Evolutionary conservation across 805 yeast genomes (phyloP).

Genomic region (Kazachstania taianensis): DNA sequence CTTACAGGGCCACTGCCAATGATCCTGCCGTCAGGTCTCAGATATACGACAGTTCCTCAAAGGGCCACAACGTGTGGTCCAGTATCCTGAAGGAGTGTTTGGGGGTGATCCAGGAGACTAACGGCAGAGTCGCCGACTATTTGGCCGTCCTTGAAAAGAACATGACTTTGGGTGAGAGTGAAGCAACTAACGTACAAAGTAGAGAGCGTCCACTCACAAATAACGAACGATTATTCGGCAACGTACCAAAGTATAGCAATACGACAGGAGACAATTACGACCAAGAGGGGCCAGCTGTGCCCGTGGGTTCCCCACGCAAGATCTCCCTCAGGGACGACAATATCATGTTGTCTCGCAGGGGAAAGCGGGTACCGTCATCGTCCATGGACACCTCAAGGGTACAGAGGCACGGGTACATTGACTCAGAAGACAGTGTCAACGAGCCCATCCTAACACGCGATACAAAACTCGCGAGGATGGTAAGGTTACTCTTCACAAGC

Average conservation of each 20-base stretch:
- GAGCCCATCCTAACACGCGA: conserved; percentile 21
- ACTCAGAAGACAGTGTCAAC: conserved; percentile 12
- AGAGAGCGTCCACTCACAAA: background rate
- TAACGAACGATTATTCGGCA: conserved; percentile 27
- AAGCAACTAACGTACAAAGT: no score
- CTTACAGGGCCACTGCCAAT: conserved; percentile 46
- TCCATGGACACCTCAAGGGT: background rate
- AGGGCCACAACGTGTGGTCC: conserved; percentile 44
- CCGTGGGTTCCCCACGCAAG: conserved; percentile 10
- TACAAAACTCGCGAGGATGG: conserved; percentile 14
- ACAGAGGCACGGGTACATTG: background rate
- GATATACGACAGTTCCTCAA: conserved; percentile 42
- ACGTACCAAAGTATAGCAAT: conserved; percentile 14
- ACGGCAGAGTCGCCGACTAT: conserved; percentile 29
- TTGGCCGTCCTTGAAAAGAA: conserved; percentile 11
- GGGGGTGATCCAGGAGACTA: conserved; percentile 40
- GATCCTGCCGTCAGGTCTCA: conserved; percentile 40
- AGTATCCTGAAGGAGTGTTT: conserved; percentile 52
- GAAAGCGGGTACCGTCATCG: background rate
- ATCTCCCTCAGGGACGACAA: conserved; percentile 19
- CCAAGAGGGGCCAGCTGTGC: no score
- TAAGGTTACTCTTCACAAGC: conserved; percentile 8
- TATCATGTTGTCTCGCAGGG: conserved; percentile 10
- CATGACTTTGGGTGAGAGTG: background rate
- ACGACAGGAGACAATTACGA: background rate